These are phyloP conservation scores for Suillus alpinus DNA, from an alignment of 768 basidiomycete genomes.

Conservation along the genomic window DNA sequence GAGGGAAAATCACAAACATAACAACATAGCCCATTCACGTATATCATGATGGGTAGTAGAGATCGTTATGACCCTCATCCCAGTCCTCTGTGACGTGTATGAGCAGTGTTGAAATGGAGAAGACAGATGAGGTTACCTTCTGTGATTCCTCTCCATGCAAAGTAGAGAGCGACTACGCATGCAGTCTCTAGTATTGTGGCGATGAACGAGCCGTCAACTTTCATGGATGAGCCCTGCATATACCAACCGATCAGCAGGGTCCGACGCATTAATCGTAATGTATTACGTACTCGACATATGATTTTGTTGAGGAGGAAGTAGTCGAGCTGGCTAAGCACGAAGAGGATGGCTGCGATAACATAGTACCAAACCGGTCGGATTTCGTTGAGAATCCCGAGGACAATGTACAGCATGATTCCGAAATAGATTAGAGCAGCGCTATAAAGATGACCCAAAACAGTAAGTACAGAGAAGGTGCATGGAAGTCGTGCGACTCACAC, in stretches of 20 bases:
- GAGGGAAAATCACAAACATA: slow-evolving; percentile 8
- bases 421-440: slow-evolving; percentile 72
- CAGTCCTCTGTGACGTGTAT: slow-evolving; percentile 40
- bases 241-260: not conserved
- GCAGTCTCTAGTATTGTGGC: slow-evolving; percentile 83
- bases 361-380: slow-evolving; percentile 78
- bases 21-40: slow-evolving; percentile 11
- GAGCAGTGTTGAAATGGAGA: not conserved
- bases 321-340: slow-evolving; percentile 76
- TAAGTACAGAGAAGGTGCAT: not conserved
- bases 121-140: slow-evolving; percentile 57
- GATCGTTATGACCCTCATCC: slow-evolving; percentile 50
- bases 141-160: slow-evolving; percentile 87
- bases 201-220: slow-evolving; percentile 85
- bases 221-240: slow-evolving; percentile 56
- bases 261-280: slow-evolving; percentile 22
- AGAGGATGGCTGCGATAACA: slow-evolving; percentile 67
- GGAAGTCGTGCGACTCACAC: slow-evolving; percentile 43
- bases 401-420: slow-evolving; percentile 75
- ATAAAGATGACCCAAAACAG: slow-evolving; percentile 8
- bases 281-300: slow-evolving; percentile 60
- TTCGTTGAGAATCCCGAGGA: slow-evolving; percentile 74
- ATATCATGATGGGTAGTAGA: slow-evolving; percentile 40
- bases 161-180: slow-evolving; percentile 61
- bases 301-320: slow-evolving; percentile 79